Evolutionary conservation across 495 filamentous ascomycete species (phyloP).

Genomic region (Hypoxylon intermedium): DNA sequence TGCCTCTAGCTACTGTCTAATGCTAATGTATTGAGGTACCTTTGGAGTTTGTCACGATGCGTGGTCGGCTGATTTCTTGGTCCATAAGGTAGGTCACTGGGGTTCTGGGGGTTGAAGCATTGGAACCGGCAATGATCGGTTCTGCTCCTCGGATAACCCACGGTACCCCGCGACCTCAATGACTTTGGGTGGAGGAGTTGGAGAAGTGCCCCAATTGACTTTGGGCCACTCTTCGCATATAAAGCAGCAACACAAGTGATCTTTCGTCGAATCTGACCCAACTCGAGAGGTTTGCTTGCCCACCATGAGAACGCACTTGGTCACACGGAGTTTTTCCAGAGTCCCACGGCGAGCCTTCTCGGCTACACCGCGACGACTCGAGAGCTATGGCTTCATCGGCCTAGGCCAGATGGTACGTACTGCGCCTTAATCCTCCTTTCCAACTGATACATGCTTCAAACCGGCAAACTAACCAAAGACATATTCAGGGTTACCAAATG

Average conservation of each 20-base stretch:
- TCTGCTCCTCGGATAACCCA: conserved; percentile 20
- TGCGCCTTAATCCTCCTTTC: too few relatives aligned
- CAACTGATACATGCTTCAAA: conserved; percentile 4
- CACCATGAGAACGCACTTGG: conserved; percentile 45
- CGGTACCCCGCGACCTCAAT: conserved; percentile 34
- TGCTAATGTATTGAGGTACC: conserved; percentile 33
- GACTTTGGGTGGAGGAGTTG: conserved; percentile 16
- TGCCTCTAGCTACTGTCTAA: conserved; percentile 9
- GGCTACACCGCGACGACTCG: conserved; percentile 58
- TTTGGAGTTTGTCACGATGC: neutral
- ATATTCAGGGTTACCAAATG: conserved; percentile 75
- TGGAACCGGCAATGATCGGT: conserved; percentile 43
- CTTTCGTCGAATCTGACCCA: neutral
- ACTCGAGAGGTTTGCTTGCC: neutral
- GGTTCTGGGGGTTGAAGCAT: conserved; percentile 12
- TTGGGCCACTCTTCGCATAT: conserved; percentile 1
- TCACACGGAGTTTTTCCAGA: conserved; percentile 38
- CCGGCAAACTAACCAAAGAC: conserved; percentile 2
- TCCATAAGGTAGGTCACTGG: conserved; percentile 15
- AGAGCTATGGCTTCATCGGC: conserved; percentile 84
- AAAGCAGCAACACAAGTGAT: neutral
- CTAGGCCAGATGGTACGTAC: conserved; percentile 82
- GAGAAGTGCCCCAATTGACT: conserved; percentile 31
- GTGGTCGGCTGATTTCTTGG: conserved; percentile 6
- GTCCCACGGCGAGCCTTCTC: conserved; percentile 62